Percentiles rank a stretch among this genome's conserved stretches.
Evolutionary conservation across 768 basidiomycete species (phyloP).

Genomic region (Aureoboletus auriporus): DNA sequence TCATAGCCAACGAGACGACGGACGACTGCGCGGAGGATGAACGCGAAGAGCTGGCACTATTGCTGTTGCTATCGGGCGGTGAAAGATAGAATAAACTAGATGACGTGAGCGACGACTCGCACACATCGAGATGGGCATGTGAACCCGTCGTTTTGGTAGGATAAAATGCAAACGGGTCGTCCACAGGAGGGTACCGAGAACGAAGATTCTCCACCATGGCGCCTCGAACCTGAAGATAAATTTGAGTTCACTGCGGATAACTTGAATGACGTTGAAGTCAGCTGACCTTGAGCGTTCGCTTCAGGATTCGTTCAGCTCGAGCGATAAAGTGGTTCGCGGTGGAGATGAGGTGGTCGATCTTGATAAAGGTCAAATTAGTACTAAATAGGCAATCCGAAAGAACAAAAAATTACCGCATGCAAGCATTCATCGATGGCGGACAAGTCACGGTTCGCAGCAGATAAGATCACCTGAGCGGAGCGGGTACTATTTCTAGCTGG

Average conservation of each 20-base stretch:
- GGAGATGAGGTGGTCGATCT: conserved; percentile 58
- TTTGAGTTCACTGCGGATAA: conserved; percentile 4
- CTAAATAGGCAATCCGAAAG: conserved; percentile 7
- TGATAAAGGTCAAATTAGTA: background rate
- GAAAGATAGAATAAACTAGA: conserved; percentile 20
- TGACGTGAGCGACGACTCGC: conserved; percentile 2
- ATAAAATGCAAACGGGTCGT: conserved; percentile 20
- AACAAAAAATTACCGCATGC: conserved; percentile 41
- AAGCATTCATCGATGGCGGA: conserved; percentile 51
- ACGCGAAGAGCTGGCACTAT: conserved; percentile 12
- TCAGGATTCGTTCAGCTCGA: conserved; percentile 54
- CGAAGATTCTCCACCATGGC: conserved; percentile 43
- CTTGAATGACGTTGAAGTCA: background rate
- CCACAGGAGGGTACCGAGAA: conserved; percentile 19
- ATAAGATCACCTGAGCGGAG: conserved; percentile 46
- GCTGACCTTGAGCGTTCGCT: conserved; percentile 52
- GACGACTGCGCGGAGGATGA: conserved; percentile 33
- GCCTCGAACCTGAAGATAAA: conserved; percentile 43
- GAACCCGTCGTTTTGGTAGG: conserved; percentile 1
- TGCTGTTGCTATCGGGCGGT: conserved; percentile 10
- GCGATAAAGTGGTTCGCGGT: conserved; percentile 53
- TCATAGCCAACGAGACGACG: conserved; percentile 44
- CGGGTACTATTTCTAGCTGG: conserved; percentile 37
- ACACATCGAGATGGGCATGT: background rate
- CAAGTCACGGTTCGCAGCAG: conserved; percentile 54